A percentile compares a stretch with the other conserved stretches of the same genome.
Conservation (phyloP, 192 early-diverging fungal species). For the Backusella psychrophila region DNA sequence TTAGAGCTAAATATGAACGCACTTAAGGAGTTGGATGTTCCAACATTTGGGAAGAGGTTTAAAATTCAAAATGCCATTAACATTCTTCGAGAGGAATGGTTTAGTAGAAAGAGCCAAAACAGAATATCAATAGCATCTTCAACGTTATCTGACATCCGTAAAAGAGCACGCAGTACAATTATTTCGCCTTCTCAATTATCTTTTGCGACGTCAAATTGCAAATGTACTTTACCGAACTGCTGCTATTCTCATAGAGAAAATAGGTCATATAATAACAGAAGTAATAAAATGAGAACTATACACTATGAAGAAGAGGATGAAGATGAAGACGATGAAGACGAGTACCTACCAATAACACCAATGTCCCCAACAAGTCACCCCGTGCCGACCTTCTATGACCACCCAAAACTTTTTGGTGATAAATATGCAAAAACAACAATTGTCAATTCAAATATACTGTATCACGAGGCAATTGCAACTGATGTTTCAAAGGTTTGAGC, state of each 20-base stretch:
- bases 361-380: background rate
- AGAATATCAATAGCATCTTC: conserved; percentile 7
- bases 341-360: background rate
- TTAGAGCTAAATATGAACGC: conserved; percentile 58
- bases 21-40: conserved; percentile 65
- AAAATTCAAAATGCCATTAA: conserved; percentile 65
- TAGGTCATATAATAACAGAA: background rate
- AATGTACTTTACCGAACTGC: background rate
- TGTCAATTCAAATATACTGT: background rate
- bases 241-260: background rate
- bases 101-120: conserved; percentile 2
- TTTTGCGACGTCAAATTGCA: background rate
- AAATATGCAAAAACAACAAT: background rate
- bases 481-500: background rate
- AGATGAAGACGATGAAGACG: background rate
- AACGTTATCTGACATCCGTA: background rate
- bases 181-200: background rate
- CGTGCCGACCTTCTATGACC: background rate
- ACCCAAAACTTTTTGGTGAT: background rate
- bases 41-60: conserved; percentile 62
- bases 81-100: conserved; percentile 36
- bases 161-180: background rate
- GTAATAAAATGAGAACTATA: background rate
- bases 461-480: background rate
- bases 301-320: background rate